Evolutionary conservation across 1,284 basidiomycete genomes (phyloP), one percentile per base, ranked within the genome.

Genomic region (Hymenochaete sp.): DNA sequence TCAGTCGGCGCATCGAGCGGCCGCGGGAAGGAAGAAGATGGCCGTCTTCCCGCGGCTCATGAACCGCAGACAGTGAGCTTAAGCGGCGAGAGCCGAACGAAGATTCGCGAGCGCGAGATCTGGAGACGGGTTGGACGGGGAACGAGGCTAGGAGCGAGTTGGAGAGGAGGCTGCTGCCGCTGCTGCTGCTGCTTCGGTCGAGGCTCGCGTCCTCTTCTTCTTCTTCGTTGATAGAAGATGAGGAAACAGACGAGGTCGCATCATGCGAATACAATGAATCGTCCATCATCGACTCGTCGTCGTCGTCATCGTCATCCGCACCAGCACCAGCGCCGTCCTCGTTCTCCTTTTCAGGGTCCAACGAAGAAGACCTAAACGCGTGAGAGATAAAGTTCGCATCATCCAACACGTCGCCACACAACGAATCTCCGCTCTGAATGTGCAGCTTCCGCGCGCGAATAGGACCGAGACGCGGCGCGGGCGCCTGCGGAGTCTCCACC

Each of bases 341-440:
- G n/a, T 21, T 36, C 11, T 49, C 47, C 32, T 45, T 45, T 25
- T 49, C 38, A 6, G 42, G 42, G 13, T 49, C 43, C 3, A 49
- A 32, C n/a, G 47, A 49, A 4, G 38, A 29, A 18, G 42, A 41
- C 8, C 39, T 37, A 16, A 49, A 49, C 7, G 47, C 47, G 21
- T 41, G 47, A n/a, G 47, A 49, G 18, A 49, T 45, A 32, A 27
- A 44, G 31, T 49, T 41, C 25, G 32, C 36, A 19, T 49, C 47
- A 13, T 49, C 47, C n/a, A n/a, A n/a, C 18, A 28, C 29, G 7
- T 45, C 38, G n/a, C 45, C 43, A 27, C 29, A 38, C 21, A 42
- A 10, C 8, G 45, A 42, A 16, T 40, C 38, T 25, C 43, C 42
- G n/a, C 42, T 37, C n/a, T 49, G 36, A 18, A 49, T 41, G 7